These are phyloP conservation scores for Blastosporella zonata DNA, from an alignment of 1,284 basidiomycete species.

Conservation along the genomic window DNA sequence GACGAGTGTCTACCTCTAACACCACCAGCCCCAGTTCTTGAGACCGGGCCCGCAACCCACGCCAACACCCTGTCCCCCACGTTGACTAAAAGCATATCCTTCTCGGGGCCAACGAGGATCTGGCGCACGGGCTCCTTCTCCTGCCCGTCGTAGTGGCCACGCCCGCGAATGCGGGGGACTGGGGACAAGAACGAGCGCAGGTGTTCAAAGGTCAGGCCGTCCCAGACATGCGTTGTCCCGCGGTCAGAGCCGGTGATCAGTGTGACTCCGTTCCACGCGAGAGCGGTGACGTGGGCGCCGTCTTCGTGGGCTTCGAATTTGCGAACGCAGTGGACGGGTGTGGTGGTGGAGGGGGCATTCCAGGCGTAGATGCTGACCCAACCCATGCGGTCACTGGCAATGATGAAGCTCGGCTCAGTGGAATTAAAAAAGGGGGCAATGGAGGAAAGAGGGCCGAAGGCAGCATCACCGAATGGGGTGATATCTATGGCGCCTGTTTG, in stretches of 20 bases:
- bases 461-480: slow-evolving; percentile 52
- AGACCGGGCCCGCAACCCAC: slow-evolving; percentile 61
- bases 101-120: slow-evolving; percentile 56
- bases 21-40: slow-evolving; percentile 28
- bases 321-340: slow-evolving; percentile 19
- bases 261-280: slow-evolving; percentile 57
- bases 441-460: slow-evolving; percentile 44
- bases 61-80: slow-evolving; percentile 66
- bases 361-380: slow-evolving; percentile 60
- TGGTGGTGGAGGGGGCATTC: slow-evolving; percentile 23
- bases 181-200: slow-evolving; percentile 54
- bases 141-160: slow-evolving; percentile 24
- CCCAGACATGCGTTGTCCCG: slow-evolving; percentile 65
- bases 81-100: slow-evolving; percentile 60
- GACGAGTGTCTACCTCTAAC: slow-evolving; percentile 29
- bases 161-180: slow-evolving; percentile 34
- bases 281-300: slow-evolving; percentile 51
- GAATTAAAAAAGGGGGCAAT: slow-evolving; percentile 43
- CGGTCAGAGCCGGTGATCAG: slow-evolving; percentile 63
- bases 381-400: slow-evolving; percentile 59
- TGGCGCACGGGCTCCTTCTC: slow-evolving; percentile 53
- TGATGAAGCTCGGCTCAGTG: slow-evolving; percentile 44
- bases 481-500: slow-evolving; percentile 29
- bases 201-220: slow-evolving; percentile 59
- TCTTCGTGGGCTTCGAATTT: slow-evolving; percentile 62